Conservation (phyloP, 2,329 filamentous ascomycete genomes). For the Apiospora marii region DNA sequence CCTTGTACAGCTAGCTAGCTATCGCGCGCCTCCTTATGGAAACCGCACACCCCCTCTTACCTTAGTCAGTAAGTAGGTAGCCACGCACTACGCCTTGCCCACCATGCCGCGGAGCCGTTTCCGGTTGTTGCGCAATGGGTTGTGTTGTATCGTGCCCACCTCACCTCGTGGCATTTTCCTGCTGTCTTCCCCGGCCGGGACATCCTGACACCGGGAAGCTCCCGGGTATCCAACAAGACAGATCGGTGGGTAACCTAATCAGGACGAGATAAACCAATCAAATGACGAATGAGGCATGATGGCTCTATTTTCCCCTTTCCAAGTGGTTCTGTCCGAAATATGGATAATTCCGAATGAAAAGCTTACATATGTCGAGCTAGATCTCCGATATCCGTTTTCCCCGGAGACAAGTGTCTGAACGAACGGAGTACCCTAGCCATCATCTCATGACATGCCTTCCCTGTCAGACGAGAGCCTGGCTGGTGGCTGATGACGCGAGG, state of each 20-base stretch:
- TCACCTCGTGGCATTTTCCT: neutral
- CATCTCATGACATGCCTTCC: neutral
- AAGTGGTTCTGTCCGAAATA: neutral
- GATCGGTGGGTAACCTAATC: neutral
- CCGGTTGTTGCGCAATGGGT: conserved; percentile 6
- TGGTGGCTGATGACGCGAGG: neutral
- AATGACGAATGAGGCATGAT: neutral
- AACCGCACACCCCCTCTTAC: neutral
- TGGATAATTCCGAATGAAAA: neutral
- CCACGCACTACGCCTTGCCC: neutral
- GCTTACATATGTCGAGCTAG: neutral
- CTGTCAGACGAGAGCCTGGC: too few species aligned
- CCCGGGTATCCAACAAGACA: neutral
- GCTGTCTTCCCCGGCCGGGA: neutral
- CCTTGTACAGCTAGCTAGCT: neutral
- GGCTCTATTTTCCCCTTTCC: neutral
- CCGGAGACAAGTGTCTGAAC: neutral
- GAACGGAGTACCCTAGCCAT: neutral
- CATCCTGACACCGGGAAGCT: neutral
- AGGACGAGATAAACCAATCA: neutral
- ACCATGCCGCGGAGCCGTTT: conserved; percentile 7
- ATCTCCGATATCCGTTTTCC: neutral
- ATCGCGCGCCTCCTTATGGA: neutral
- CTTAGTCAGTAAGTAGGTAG: neutral
- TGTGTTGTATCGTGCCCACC: neutral